Percentiles rank a stretch among this genome's conserved stretches.
Conservation (phyloP, 768 basidiomycete species). For the Tricholomella constricta region DNA sequence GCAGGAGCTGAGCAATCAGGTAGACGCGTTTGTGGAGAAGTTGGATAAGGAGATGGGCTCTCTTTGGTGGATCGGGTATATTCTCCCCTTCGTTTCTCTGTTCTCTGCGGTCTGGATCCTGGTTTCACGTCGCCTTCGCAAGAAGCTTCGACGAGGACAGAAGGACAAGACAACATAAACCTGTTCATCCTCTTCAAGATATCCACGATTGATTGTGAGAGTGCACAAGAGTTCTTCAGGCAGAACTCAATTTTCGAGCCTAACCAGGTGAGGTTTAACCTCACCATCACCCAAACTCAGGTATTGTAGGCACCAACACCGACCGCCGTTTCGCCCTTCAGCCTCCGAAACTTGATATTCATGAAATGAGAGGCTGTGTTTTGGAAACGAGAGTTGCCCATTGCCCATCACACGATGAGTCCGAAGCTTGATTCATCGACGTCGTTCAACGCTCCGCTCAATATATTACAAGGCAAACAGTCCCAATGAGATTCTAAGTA, state of each 20-base stretch:
- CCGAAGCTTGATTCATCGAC: too few relatives aligned
- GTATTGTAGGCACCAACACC: neutral
- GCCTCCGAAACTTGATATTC: neutral
- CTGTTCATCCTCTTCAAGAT: neutral
- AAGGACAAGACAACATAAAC: slow-evolving; percentile 14
- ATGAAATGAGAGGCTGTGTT: too few relatives aligned
- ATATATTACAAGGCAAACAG: too few relatives aligned
- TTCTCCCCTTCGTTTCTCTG: slow-evolving; percentile 20
- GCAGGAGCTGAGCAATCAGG: slow-evolving; percentile 60
- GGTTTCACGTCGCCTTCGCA: slow-evolving; percentile 15
- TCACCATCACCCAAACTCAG: neutral
- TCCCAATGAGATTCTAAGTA: too few relatives aligned
- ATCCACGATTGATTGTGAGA: neutral
- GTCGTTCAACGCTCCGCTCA: too few relatives aligned
- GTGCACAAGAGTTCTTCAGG: too few relatives aligned
- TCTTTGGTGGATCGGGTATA: slow-evolving; percentile 49
- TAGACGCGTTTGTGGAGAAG: slow-evolving; percentile 48
- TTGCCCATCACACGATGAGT: too few relatives aligned
- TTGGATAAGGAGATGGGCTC: slow-evolving; percentile 52
- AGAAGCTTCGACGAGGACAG: slow-evolving; percentile 8
- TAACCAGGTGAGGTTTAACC: neutral
- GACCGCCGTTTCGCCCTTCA: too few relatives aligned
- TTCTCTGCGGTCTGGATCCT: slow-evolving; percentile 16
- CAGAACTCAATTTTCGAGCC: neutral
- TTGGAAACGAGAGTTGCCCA: too few relatives aligned